Base-by-base conservation (phyloP, 2,329 filamentous ascomycete genomes). In the Claviceps purpurea region DNA sequence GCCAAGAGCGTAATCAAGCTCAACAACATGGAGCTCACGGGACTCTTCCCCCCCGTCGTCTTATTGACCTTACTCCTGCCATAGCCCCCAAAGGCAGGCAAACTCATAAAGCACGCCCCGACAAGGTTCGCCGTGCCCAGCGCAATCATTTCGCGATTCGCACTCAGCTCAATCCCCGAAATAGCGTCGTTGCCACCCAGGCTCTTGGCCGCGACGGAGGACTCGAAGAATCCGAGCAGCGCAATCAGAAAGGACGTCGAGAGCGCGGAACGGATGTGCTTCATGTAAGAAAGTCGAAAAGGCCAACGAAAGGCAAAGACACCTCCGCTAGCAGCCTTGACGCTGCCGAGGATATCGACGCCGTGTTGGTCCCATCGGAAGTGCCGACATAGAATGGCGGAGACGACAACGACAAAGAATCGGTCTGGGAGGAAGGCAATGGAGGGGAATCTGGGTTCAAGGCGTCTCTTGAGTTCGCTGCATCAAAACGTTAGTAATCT, bases 151-250 rank as follows among this genome's bases (percentile, higher is more conserved):
- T 98, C 93, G 47, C 93, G 78, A 64, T 98, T 98, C 1, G 93
- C 81, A 63, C 89, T 95, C 43, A 96, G 74, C 50, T 85, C 80
- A 64, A 96, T 88, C 37, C 82, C 85, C 54, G 87, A 79, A 37
- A 96, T 84, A 10, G 80, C 80, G 56, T 84, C 79, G 49, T 73
- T 73, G 43, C 79, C 79, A 6, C 85, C 86, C 2, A 98, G 72
- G 56, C 87, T 91, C 69, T 97, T 97, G 39, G 93, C 93, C 1
- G 93, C 93, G 13, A 98, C 89, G 0, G 89, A 95, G 2, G 89
- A 95, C 68, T 98, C 93, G 61, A 98, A 98, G 69, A 98, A 98
- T n/a, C 93, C 93, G 0, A 98, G 81, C 24, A 98, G 75, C 0
- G 90, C 89, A 57, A 98, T 95, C 51, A 97, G 75, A 62, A 98